Conservation (phyloP, 345 rosid species). For the Hirschfeldia incana region DNA sequence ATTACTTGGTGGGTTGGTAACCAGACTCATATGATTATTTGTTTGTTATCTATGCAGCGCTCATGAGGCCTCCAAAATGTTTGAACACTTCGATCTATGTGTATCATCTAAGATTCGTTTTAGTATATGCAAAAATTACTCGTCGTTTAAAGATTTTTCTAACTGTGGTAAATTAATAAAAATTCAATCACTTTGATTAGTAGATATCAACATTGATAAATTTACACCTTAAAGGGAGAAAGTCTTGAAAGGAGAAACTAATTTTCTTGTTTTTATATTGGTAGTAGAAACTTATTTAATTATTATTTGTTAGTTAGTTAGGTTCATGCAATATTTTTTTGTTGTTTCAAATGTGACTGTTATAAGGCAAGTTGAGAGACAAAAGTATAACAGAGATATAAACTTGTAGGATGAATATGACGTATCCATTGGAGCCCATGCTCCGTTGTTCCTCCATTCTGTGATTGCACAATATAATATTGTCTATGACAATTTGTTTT, state of each 20-base stretch:
- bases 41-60: neutral
- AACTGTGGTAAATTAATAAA: neutral
- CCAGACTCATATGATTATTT: no score
- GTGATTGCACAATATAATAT: neutral
- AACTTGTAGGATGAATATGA: conserved; percentile 1
- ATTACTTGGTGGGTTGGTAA: no score
- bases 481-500: conserved; percentile 6
- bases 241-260: neutral
- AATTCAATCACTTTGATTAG: neutral
- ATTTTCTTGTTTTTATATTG: neutral
- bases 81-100: neutral
- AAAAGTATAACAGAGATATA: neutral
- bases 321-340: neutral
- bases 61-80: neutral
- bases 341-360: neutral
- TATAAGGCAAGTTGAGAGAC: conserved; percentile 21
- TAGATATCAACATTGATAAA: neutral
- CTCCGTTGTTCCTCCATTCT: conserved; percentile 6
- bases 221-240: neutral
- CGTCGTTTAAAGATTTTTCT: neutral
- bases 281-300: neutral
- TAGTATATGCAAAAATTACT: neutral
- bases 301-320: neutral
- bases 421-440: conserved; percentile 18
- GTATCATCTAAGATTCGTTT: neutral